phyloP scores from a whole-genome alignment of 805 yeast genomes.

The Hanseniaspora thailandica region DNA sequence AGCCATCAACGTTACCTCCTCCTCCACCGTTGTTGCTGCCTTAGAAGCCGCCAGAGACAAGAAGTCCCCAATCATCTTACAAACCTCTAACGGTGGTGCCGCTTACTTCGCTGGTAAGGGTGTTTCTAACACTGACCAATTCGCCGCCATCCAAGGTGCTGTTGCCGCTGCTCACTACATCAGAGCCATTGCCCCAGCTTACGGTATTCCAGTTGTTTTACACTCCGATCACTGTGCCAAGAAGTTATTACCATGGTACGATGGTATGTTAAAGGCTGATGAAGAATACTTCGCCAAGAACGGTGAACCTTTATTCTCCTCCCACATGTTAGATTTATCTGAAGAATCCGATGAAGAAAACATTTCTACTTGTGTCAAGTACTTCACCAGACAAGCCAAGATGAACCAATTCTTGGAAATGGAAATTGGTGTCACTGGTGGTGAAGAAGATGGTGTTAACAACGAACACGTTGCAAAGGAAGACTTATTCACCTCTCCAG shows the following conservation, averaged over 20 bases:
- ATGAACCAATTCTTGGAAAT: conserved; percentile 97
- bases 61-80: conserved; percentile 90
- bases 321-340: conserved; percentile 96
- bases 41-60: conserved; percentile 93
- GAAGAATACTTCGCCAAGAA: conserved; percentile 75
- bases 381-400: conserved; percentile 88
- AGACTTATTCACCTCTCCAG: conserved; percentile 84
- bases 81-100: conserved; percentile 98
- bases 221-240: conserved; percentile 99
- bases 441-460: conserved; percentile 99
- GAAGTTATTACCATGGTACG: conserved; percentile 96
- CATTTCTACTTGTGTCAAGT: conserved; percentile 85
- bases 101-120: conserved; percentile 99
- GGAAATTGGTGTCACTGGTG: conserved; percentile 99
- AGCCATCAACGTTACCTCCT: conserved; percentile 95
- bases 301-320: conserved; percentile 95
- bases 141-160: conserved; percentile 88
- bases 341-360: conserved; percentile 95
- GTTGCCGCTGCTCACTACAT: conserved; percentile 97
- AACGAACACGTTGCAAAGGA: conserved; percentile 86
- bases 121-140: conserved; percentile 83
- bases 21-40: conserved; percentile 94
- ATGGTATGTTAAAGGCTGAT: conserved; percentile 94
- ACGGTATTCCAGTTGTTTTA: conserved; percentile 91
- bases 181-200: conserved; percentile 89